phyloP scores from a whole-genome alignment of 192 early-diverging fungal species.

The Podila epicladia region DNA sequence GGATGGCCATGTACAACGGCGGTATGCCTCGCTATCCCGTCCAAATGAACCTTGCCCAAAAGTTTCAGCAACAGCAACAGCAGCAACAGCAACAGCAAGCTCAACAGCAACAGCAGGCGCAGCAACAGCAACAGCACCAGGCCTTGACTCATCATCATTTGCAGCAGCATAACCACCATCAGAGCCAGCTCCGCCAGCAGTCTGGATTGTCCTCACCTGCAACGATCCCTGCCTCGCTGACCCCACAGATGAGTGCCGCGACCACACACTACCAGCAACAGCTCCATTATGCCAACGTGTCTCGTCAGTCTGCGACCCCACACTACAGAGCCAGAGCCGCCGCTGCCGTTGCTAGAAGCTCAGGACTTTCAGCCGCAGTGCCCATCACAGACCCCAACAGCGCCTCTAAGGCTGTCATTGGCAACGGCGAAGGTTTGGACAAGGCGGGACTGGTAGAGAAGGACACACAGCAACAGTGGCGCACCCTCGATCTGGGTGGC shows the following conservation, averaged over 20 bases:
- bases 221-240: conserved; percentile 35
- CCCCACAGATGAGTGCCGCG: conserved; percentile 41
- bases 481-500: conserved; percentile 92
- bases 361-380: conserved; percentile 55
- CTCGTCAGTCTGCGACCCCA: conserved; percentile 80
- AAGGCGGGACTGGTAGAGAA: conserved; percentile 32
- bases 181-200: conserved; percentile 37
- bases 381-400: conserved; percentile 68
- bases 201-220: conserved; percentile 46
- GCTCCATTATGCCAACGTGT: conserved; percentile 74
- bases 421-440: conserved; percentile 58
- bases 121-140: conserved; percentile 32
- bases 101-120: conserved; percentile 24
- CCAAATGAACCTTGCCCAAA: conserved; percentile 60
- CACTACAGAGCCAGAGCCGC: conserved; percentile 93
- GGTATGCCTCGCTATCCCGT: conserved; percentile 57
- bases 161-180: conserved; percentile 47
- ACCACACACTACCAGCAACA: conserved; percentile 81
- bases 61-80: conserved; percentile 60
- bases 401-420: conserved; percentile 50
- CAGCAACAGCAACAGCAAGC: conserved; percentile 41
- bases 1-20: conserved; percentile 51
- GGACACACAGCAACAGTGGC: conserved; percentile 73
- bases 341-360: conserved; percentile 77
- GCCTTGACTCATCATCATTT: conserved; percentile 44